Evolutionary conservation across 768 basidiomycete genomes (phyloP).

Genomic region (Lentinula detonsa): DNA sequence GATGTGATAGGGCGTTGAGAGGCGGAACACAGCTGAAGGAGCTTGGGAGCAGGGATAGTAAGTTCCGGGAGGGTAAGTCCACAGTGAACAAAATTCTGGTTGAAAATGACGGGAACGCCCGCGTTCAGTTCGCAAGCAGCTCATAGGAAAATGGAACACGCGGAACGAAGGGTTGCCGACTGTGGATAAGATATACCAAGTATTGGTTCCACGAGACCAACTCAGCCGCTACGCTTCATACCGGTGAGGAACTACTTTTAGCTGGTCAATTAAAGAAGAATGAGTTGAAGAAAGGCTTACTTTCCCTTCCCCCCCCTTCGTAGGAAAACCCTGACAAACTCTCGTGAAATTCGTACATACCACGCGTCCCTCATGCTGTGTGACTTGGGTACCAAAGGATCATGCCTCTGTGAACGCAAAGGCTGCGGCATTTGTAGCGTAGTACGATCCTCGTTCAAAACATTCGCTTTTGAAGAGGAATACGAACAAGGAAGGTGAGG

Average conservation of each 20-base stretch:
- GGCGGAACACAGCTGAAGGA: conserved; percentile 1
- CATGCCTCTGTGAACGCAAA: conserved; percentile 22
- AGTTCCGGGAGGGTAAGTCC: not conserved
- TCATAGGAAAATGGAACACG: not conserved
- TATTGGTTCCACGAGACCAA: conserved; percentile 17
- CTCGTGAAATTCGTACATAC: conserved; percentile 19
- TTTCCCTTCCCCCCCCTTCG: conserved; percentile 16
- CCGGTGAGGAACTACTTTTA: conserved; percentile 3
- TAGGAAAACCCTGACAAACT: not conserved
- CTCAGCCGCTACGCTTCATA: conserved; percentile 17
- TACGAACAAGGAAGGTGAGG: conserved; percentile 29
- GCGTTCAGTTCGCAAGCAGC: not conserved
- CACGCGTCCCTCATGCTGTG: conserved; percentile 34
- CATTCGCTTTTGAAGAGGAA: conserved; percentile 27
- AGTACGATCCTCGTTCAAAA: conserved; percentile 25
- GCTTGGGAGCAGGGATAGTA: not conserved
- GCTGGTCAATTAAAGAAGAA: not conserved
- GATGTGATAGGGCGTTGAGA: conserved; percentile 26
- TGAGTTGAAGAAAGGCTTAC: not conserved
- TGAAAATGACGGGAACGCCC: not conserved
- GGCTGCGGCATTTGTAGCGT: conserved; percentile 34
- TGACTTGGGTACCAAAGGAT: conserved; percentile 30
- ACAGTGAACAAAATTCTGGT: not conserved
- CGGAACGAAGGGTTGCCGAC: conserved; percentile 1
- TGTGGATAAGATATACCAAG: conserved; percentile 8